Base-by-base conservation (phyloP, 352 stramenopile species). In the Phytopythium litorale region DNA sequence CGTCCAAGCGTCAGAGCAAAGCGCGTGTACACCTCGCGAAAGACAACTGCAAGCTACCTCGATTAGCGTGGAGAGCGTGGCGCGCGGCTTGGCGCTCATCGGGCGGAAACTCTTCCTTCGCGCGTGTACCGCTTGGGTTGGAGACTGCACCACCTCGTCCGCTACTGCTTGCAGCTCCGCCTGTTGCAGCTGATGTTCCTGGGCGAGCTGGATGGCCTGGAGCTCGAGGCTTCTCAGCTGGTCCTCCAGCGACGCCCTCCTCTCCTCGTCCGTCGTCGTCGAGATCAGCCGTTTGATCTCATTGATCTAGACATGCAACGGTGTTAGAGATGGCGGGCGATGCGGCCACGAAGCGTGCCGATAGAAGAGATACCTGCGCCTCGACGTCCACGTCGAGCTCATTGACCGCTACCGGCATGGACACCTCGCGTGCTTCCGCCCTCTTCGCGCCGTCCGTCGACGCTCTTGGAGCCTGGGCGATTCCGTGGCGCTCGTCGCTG, bases 211-310 rank as follows among this genome's bases (percentile, higher is more conserved):
- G 42, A 89, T 70, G 40, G 73, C 76, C 19, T 77, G 75, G 8
- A 89, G 61, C 38, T 93, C 84, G 30, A 93, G 68, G 46, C 85
- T 79, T 2, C 75, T 68, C 12, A 92, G 68, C 33, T 92, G 82
- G 28, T 94, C 82, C 55, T 91, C 84, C 11, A 94, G 68, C 11
- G 71, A 65, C 18, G 68, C 66, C 23, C 78, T 71, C 45, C 82
- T 79, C 13, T 90, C 81, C 3, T 65, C 60, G 59, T 92, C 84
- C 9, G 74, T 87, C 16, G 84, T 86, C 11, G 82, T 78, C 33
- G 82, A 89, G 64, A 94, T 84, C 23, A 94, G 65, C 15, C 82
- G 80, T 55, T 76, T 82, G 53, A 92, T 89, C 78, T 94, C 82
- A 53, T 88, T 71, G 59, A 91, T 89, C 84, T 91, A 35, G 57